Evolutionary conservation across 2,329 filamentous ascomycete genomes (phyloP).

Genomic region (Phaeosphaeriaceae sp.): DNA sequence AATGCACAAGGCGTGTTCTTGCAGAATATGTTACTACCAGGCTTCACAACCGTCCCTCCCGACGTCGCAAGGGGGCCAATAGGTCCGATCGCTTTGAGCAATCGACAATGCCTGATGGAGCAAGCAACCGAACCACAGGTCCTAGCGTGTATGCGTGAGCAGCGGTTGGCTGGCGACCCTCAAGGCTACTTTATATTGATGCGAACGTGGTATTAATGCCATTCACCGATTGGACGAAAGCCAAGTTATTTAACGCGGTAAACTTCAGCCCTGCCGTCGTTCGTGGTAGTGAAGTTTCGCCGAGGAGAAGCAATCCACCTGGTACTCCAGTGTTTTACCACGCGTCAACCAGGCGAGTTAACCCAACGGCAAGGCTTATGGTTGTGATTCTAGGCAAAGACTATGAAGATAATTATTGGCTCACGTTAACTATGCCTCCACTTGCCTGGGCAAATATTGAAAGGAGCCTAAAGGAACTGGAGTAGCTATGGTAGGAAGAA

Average conservation of each 20-base stretch:
- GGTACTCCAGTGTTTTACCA: slow-evolving; percentile 21
- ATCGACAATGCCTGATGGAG: slow-evolving; percentile 15
- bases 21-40: slow-evolving; percentile 19
- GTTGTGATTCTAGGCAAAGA: slow-evolving; percentile 23
- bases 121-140: slow-evolving; percentile 27
- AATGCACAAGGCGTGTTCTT: slow-evolving; percentile 26
- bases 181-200: slow-evolving; percentile 20
- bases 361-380: slow-evolving; percentile 11
- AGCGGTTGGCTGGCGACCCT: slow-evolving; percentile 19
- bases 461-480: no score
- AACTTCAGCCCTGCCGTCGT: slow-evolving; percentile 28
- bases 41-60: slow-evolving; percentile 15
- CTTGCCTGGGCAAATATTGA: no score
- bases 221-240: slow-evolving; percentile 23
- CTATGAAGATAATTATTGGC: slow-evolving; percentile 15
- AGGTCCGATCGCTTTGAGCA: slow-evolving; percentile 21
- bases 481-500: no score
- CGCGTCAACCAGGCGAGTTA: slow-evolving; percentile 9
- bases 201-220: slow-evolving; percentile 15
- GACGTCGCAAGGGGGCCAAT: slow-evolving; percentile 15
- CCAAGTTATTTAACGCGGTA: slow-evolving; percentile 17
- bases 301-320: slow-evolving; percentile 12
- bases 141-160: slow-evolving; percentile 26
- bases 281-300: slow-evolving; percentile 2
- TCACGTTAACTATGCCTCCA: slow-evolving; percentile 12